Conservation (phyloP, 2,329 filamentous ascomycete species). For the Podosphaera fusca region DNA sequence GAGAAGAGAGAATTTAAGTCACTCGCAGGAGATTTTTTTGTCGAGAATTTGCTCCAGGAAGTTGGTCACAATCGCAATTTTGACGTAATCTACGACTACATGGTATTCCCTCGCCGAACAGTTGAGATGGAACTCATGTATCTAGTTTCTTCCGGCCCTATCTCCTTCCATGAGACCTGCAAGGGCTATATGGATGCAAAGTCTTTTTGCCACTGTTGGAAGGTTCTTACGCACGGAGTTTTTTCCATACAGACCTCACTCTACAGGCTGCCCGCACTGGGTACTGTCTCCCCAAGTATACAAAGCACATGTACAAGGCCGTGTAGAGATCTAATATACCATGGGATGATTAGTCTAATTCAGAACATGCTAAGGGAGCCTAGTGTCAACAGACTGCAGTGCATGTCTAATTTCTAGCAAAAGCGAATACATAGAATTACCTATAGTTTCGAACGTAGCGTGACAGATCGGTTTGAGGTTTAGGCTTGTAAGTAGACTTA, state of each 20-base stretch:
- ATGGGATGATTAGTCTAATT: slow-evolving; percentile 26
- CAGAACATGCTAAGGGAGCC: slow-evolving; percentile 23
- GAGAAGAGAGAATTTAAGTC: slow-evolving; percentile 30
- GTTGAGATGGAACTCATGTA: neutral
- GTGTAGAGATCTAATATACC: slow-evolving; percentile 41
- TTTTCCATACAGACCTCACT: slow-evolving; percentile 46
- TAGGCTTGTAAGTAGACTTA: slow-evolving; percentile 20
- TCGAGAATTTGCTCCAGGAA: slow-evolving; percentile 28
- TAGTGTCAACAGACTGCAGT: slow-evolving; percentile 18
- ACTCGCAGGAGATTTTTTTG: slow-evolving; percentile 44
- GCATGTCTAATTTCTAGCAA: slow-evolving; percentile 28
- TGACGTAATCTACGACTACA: slow-evolving; percentile 43
- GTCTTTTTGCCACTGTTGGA: slow-evolving; percentile 26
- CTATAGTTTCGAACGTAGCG: slow-evolving; percentile 21
- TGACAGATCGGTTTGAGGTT: slow-evolving; percentile 30
- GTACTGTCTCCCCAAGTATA: slow-evolving; percentile 47
- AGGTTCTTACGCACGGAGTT: slow-evolving; percentile 50
- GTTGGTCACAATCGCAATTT: slow-evolving; percentile 24
- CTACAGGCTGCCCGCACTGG: slow-evolving; percentile 48
- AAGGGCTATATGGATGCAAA: slow-evolving; percentile 29
- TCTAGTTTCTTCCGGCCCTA: slow-evolving; percentile 38
- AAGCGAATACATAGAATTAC: slow-evolving; percentile 25
- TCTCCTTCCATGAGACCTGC: slow-evolving; percentile 26
- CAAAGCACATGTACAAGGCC: slow-evolving; percentile 45
- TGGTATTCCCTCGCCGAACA: slow-evolving; percentile 20